phyloP scores from a whole-genome alignment of 352 stramenopile species.

The Pythium sp. region DNA sequence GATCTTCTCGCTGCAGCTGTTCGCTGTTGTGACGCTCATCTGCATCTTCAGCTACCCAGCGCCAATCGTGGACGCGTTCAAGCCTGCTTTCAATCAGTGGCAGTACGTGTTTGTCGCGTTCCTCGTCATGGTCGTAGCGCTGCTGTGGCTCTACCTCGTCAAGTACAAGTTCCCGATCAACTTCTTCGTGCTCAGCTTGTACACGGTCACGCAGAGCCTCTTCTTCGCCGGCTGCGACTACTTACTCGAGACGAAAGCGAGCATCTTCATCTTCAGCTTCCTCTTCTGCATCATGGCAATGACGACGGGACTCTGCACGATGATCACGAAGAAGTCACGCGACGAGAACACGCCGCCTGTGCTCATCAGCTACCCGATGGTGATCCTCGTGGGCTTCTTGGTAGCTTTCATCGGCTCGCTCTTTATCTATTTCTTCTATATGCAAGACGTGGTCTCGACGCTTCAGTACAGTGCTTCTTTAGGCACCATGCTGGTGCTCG shows the following conservation, averaged over 20 bases:
- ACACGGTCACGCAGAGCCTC: constrained; percentile 58
- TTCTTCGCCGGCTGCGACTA: constrained; percentile 59
- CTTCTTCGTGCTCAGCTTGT: constrained; percentile 55
- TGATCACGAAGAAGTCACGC: constrained; percentile 36
- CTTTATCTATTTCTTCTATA: constrained; percentile 59
- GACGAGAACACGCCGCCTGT: constrained; percentile 28
- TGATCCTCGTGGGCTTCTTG: constrained; percentile 51
- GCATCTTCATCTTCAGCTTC: constrained; percentile 65
- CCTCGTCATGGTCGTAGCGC: constrained; percentile 43
- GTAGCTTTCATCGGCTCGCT: constrained; percentile 55
- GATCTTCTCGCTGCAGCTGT: constrained; percentile 68
- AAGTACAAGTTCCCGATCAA: constrained; percentile 76
- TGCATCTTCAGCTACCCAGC: constrained; percentile 34
- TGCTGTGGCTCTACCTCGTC: constrained; percentile 70
- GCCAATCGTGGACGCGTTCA: constrained; percentile 27
- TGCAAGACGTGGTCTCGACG: constrained; percentile 45
- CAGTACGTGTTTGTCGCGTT: constrained; percentile 54
- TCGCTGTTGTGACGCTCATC: constrained; percentile 45
- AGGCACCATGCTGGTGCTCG: constrained; percentile 53
- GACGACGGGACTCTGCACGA: constrained; percentile 54
- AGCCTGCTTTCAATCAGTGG: constrained; percentile 39
- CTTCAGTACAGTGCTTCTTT: constrained; percentile 57
- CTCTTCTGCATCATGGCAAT: constrained; percentile 61
- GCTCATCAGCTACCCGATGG: constrained; percentile 59
- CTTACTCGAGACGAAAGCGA: constrained; percentile 54